phyloP scores from a whole-genome alignment of 2,329 filamentous ascomycete genomes.

The Coniosporium uncinatum region DNA sequence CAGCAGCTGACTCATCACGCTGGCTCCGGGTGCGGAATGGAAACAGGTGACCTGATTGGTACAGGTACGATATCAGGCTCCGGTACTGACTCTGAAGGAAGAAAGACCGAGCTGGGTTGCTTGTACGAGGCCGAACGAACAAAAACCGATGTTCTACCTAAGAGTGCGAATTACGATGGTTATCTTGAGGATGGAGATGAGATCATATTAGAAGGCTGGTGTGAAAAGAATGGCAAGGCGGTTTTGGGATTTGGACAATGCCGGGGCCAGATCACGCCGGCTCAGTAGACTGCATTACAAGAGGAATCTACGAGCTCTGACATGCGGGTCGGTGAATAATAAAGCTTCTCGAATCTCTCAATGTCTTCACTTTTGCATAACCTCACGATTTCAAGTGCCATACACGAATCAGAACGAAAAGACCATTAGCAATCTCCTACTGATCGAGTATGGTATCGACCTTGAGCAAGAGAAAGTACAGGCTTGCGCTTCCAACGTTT shows the following conservation, averaged over 20 bases:
- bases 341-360: no score
- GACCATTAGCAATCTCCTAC: no score
- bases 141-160: constrained; percentile 54
- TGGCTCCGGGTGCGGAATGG: constrained; percentile 60
- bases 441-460: no score
- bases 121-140: constrained; percentile 65
- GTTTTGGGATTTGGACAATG: constrained; percentile 5
- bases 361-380: no score
- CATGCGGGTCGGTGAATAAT: no score
- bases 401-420: no score
- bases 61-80: constrained; percentile 73
- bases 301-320: no score
- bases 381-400: no score
- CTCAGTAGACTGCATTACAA: no score
- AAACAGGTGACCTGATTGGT: constrained; percentile 68
- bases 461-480: no score
- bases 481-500: no score
- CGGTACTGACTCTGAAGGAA: constrained; percentile 53
- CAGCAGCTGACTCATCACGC: constrained; percentile 9
- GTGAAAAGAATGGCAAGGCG: not conserved
- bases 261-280: not conserved
- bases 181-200: constrained; percentile 75
- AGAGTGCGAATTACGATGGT: constrained; percentile 58
- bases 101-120: constrained; percentile 33
- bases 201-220: constrained; percentile 6